Base-by-base conservation (phyloP, 2,329 filamentous ascomycete species). In the Coniella vitis region DNA sequence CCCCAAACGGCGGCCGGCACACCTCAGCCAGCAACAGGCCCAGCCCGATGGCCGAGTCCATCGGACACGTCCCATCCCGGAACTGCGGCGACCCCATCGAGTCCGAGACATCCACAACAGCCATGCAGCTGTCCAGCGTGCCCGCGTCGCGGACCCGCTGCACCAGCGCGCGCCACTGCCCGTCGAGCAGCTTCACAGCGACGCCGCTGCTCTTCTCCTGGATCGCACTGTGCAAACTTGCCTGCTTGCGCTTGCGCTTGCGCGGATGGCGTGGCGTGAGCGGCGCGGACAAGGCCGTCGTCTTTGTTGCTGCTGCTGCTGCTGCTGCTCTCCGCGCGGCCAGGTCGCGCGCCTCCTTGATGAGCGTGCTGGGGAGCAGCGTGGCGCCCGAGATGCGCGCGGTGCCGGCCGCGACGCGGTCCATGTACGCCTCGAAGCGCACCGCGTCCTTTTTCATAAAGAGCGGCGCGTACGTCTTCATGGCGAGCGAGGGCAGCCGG, bases 111-210 rank as follows among this genome's bases (percentile, higher is more conserved):
- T 83, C 78, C 51, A 75, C 79, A 9, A 82, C 68, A 1, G 78
- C 77, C 31, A 82, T 76, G 49, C 71, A 70, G 14, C 70, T 73
- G 14, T 72, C 64, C 7, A 83, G 63, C 0, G 65, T 71, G 2
- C 78, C 78, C 2, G 71, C 75, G 52, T 80, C 74, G 42, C 70
- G 73, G 59, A 81, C 72, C 2, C 78, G 71, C 59, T 78, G 66
- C n/a, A 82, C 75, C 0, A 82, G 64, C 0, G 72, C 65, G 8
- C 74, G 74, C 79, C 78, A 82, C 57, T 82, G 78, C 0, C 66
- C 69, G 47, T 77, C 66, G 3, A 69, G 32, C 2, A 73, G 65
- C 46, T 71, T 68, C 22, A 44, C 22, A 20, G 65, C 52, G 2
- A 74, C 59, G 5, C 60, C 51, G 0, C 40, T 38, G 2, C 64